Base-by-base conservation (phyloP, 345 rosid genomes). In the Noccaea bulbosa region DNA sequence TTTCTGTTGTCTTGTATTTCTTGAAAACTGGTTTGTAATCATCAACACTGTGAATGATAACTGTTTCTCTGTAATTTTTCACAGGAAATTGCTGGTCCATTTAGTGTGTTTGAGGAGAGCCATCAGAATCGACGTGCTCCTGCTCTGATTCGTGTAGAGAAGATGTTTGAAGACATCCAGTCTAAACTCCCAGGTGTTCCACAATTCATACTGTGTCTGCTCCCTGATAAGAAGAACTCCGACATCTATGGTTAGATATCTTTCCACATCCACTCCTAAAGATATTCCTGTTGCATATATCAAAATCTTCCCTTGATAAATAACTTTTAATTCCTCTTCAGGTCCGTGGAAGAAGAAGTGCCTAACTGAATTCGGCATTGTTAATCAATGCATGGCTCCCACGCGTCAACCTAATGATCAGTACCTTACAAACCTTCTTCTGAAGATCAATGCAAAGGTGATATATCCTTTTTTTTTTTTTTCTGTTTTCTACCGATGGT, bases 391-490 rank as follows among this genome's bases (percentile, higher is more conserved):
- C 75, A 81, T 91, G 68, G 94, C 97, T 43, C 97, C 97, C 74
- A 3, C 37, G 22, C n/a, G 86, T 67, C 83, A 73, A 12, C 82
- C 92, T 48, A 93, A 91, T 66, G 98, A 89, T 65, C 92, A 91
- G 57, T 93, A 91, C 69, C 78, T 93, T n/a, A 91, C 97, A 1
- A 93, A 93, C 81, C 77, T 83, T 47, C 91, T 93, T 9, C 68
- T 93, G 47, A 93, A 93, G 78, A 93, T 93, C 55, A 93, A 93
- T 68, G 98, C 97, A 0, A 93, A 93, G 91, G 98, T 89, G 38
- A 69, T 72, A n/a, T 45, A 7, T 63, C 7, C 22, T 1, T 16
- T 32, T 64, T 16, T 47, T 12, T 66, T 10, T 54, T 6, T 38
- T 14, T 8, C 2, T 55, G 33, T 35, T 43, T 6, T 37, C 30